Base-by-base conservation (phyloP, 441 rosid genomes). In the Gossypium aridum region DNA sequence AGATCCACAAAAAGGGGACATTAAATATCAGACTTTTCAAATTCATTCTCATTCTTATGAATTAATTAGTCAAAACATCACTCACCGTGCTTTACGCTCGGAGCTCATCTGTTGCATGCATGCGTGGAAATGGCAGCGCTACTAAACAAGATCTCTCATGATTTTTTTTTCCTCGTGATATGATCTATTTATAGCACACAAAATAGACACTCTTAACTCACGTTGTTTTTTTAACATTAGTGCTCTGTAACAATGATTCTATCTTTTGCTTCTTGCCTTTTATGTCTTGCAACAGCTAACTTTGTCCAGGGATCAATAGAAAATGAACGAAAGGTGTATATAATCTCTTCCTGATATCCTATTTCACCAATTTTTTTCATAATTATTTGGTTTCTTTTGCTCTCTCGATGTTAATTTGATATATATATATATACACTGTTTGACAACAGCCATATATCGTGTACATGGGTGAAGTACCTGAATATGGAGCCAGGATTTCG, bases 391-490 rank as follows among this genome's bases (percentile, higher is more conserved):
- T 47, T 20, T 45, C 8, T 2, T 22, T 51, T 67, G 13, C 55
- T 47, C 26, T 7, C 13, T 67, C 31, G 23, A 25, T 17, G 13
- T 56, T 16, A 10, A 7, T 60, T 47, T 59, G 2, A 22, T 59
- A 61, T 4, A 56, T 4, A 45, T 9, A 56, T 5, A 45, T 9
- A 23, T 34, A 0, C 26, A 9, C 0, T 64, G 26, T 45, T 25
- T 55, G 74, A 61, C 6, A 56, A 71, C 85, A 90, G 98, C 76
- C 91, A 23, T 90, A 90, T 77, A 91, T 94, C 39, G 89, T 92
- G 7, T 94, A 92, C 85, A 89, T 92, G 94, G 99, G 97, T 81
- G 94, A 86, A 26, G 53, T 73, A 12, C 73, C 82, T 2, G 74
- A 64, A 19, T 68, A 77, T 9, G 77, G 14, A 16, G 16, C n/a